Evolutionary conservation across 139 green algal species (phyloP).

Genomic region (Microglena sp.): DNA sequence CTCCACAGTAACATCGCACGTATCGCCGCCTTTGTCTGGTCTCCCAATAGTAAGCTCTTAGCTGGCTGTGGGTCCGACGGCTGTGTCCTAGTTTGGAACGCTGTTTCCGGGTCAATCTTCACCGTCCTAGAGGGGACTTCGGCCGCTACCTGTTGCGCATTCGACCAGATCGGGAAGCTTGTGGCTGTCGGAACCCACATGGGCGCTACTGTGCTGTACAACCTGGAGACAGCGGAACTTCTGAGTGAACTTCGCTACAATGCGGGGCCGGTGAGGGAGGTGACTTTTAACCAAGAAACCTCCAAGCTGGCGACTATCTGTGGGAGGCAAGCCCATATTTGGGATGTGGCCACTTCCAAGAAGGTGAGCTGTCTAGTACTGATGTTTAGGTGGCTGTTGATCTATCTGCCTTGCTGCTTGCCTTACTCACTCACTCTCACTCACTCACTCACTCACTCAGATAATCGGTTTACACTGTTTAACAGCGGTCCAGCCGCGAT

Average conservation of each 20-base stretch:
- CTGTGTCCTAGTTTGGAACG: conserved; percentile 34
- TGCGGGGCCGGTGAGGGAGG: conserved; percentile 7
- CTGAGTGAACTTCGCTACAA: conserved; percentile 28
- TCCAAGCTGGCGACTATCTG: conserved; percentile 31
- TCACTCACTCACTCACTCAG: not conserved
- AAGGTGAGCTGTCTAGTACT: conserved; percentile 20
- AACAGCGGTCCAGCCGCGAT: too few relatives aligned
- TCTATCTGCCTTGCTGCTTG: not conserved
- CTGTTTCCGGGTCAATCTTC: conserved; percentile 21
- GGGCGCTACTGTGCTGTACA: conserved; percentile 29
- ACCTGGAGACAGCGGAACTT: conserved; percentile 32
- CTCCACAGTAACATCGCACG: conserved; percentile 23
- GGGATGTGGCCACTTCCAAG: conserved; percentile 16
- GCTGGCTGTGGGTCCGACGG: conserved; percentile 25
- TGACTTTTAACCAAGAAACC: conserved; percentile 35
- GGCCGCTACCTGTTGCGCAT: conserved; percentile 24
- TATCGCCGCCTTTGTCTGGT: conserved; percentile 25
- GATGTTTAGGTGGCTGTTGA: too few relatives aligned
- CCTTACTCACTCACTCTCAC: too few relatives aligned
- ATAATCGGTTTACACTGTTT: too few relatives aligned
- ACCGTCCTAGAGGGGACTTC: conserved; percentile 26
- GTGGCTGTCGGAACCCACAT: conserved; percentile 31
- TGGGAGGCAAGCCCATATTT: conserved; percentile 25
- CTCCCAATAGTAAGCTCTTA: conserved; percentile 35
- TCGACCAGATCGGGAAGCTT: conserved; percentile 38